These are phyloP conservation scores for Nadsonia fulvescens DNA, from an alignment of 805 yeast species.

Conservation along the genomic window DNA sequence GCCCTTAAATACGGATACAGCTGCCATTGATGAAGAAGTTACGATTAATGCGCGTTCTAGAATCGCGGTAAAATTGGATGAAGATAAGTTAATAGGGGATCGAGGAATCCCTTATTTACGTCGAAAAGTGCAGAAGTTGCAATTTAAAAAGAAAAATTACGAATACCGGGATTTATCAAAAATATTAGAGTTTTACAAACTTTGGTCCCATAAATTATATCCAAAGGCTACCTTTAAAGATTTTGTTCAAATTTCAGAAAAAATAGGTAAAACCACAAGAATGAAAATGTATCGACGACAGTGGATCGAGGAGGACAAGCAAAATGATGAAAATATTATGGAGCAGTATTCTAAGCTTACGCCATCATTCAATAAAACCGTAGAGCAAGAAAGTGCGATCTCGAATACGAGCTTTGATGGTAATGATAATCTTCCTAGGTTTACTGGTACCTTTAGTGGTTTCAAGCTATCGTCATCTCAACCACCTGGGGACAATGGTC, in stretches of 20 bases:
- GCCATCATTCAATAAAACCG: too few relatives aligned
- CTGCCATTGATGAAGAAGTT: conserved; percentile 18
- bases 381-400: too few relatives aligned
- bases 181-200: conserved; percentile 39
- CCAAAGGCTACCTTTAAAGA: conserved; percentile 69
- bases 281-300: conserved; percentile 6
- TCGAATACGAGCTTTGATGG: too few relatives aligned
- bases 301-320: conserved; percentile 8
- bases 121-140: conserved; percentile 13
- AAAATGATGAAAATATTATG: too few relatives aligned
- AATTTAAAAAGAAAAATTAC: conserved; percentile 23
- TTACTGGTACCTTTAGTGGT: too few relatives aligned
- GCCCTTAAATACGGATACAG: too few relatives aligned
- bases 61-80: conserved; percentile 31
- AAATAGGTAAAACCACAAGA: conserved; percentile 8
- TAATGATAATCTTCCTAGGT: too few relatives aligned
- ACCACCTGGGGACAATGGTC: too few relatives aligned
- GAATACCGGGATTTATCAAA: conserved; percentile 31
- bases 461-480: too few relatives aligned
- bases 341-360: too few relatives aligned
- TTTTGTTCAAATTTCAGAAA: conserved; percentile 35
- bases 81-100: conserved; percentile 29
- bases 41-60: conserved; percentile 14
- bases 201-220: conserved; percentile 58
- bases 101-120: conserved; percentile 40